These are phyloP conservation scores for Thuidium tamariscinum DNA, from an alignment of 225 moss, liverwort and hornwort genomes.

Conservation along the genomic window DNA sequence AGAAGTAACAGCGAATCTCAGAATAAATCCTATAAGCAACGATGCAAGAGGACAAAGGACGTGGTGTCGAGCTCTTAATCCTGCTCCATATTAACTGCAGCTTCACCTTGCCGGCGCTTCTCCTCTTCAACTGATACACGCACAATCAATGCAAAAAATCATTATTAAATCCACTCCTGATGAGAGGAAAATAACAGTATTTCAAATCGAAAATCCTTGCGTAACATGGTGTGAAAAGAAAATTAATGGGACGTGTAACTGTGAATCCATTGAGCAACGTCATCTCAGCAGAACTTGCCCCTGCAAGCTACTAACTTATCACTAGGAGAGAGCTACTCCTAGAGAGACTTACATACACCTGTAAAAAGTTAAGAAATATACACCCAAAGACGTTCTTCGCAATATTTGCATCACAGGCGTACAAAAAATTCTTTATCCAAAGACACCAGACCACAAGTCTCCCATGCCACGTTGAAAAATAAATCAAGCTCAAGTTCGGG, in stretches of 20 bases:
- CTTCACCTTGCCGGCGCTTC: constrained; percentile 42
- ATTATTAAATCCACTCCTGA: not conserved
- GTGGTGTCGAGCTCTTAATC: constrained; percentile 29
- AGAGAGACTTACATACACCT: not conserved
- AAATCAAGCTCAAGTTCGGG: not conserved
- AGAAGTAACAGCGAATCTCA: not conserved
- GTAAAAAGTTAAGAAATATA: not conserved
- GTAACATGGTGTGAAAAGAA: not conserved
- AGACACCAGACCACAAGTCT: not conserved
- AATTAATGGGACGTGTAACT: not conserved
- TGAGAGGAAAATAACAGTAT: not conserved
- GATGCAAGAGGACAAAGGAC: constrained; percentile 9
- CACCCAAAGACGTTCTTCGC: not conserved
- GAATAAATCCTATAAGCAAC: not conserved
- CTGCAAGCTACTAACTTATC: not conserved
- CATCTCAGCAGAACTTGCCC: not conserved
- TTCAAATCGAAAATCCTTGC: not conserved
- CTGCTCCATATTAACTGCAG: constrained; percentile 16
- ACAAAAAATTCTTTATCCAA: not conserved
- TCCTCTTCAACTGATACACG: constrained; percentile 39
- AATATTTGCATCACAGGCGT: not conserved
- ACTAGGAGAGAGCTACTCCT: not conserved
- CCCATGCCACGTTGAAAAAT: not conserved
- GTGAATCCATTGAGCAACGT: not conserved
- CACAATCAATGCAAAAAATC: not conserved